Conservation (phyloP, 306 rosid genomes). For the Gastrolobium bilobum region DNA sequence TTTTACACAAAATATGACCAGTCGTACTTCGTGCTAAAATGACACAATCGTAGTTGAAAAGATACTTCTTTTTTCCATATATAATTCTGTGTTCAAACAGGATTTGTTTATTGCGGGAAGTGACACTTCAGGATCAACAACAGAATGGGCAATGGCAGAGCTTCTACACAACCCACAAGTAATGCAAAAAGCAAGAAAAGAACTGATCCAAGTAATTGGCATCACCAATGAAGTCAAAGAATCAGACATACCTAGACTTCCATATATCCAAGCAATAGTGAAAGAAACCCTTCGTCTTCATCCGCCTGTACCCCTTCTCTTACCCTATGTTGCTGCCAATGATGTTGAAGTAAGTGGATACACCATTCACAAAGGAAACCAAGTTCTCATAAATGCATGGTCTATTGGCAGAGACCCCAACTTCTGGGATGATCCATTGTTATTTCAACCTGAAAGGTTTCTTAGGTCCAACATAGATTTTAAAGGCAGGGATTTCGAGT, state of each 20-base stretch:
- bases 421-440: slow-evolving; percentile 56
- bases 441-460: slow-evolving; percentile 65
- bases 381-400: slow-evolving; percentile 69
- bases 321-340: slow-evolving; percentile 64
- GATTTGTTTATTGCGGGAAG: slow-evolving; percentile 72
- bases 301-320: slow-evolving; percentile 66
- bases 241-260: slow-evolving; percentile 60
- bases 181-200: slow-evolving; percentile 55
- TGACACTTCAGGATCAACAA: slow-evolving; percentile 67
- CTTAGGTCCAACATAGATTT: slow-evolving; percentile 49
- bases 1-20: no score
- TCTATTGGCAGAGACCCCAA: slow-evolving; percentile 61
- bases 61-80: no score
- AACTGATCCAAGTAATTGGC: slow-evolving; percentile 51
- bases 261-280: slow-evolving; percentile 62
- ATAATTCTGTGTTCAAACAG: slow-evolving; percentile 30
- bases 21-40: no score
- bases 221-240: slow-evolving; percentile 50
- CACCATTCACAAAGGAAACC: slow-evolving; percentile 58
- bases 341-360: slow-evolving; percentile 52
- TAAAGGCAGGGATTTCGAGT: slow-evolving; percentile 65
- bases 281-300: slow-evolving; percentile 75
- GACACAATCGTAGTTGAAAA: no score
- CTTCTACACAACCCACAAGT: slow-evolving; percentile 57
- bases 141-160: slow-evolving; percentile 81